Conservation (phyloP, 129 eudicot species). For the Daucus carota region DNA sequence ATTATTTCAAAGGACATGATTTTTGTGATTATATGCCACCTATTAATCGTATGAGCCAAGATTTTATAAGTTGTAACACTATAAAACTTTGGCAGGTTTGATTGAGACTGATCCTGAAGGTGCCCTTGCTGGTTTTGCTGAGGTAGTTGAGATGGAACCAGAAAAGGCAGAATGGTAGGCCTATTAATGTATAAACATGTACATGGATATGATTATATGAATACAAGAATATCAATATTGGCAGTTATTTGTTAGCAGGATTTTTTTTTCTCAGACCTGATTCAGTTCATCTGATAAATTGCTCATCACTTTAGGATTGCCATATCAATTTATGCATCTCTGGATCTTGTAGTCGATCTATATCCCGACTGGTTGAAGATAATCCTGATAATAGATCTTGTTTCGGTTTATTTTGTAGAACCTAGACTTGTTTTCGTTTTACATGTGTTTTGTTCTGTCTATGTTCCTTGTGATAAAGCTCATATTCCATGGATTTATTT, state of each 20-base stretch:
- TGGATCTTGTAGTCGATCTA: no score
- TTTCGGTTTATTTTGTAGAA: no score
- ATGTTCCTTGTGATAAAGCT: background rate
- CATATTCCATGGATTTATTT: background rate
- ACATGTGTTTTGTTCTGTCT: background rate
- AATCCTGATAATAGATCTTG: no score
- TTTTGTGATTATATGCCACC: background rate
- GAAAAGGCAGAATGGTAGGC: conserved; percentile 98
- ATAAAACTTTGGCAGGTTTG: conserved; percentile 40
- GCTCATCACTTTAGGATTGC: no score
- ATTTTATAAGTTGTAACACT: no score
- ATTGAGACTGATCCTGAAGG: conserved; percentile 95
- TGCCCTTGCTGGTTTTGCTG: conserved; percentile 92
- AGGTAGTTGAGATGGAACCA: conserved; percentile 95
- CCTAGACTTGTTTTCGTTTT: background rate
- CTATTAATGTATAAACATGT: background rate
- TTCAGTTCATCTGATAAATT: no score
- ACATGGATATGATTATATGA: background rate
- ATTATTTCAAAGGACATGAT: background rate
- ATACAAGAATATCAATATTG: no score
- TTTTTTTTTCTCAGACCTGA: no score
- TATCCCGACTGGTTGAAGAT: no score
- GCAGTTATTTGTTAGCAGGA: no score
- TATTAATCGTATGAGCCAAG: no score
- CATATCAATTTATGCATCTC: no score